Base-by-base conservation (phyloP, 768 basidiomycete species). In the Boletus tylopilopsis region DNA sequence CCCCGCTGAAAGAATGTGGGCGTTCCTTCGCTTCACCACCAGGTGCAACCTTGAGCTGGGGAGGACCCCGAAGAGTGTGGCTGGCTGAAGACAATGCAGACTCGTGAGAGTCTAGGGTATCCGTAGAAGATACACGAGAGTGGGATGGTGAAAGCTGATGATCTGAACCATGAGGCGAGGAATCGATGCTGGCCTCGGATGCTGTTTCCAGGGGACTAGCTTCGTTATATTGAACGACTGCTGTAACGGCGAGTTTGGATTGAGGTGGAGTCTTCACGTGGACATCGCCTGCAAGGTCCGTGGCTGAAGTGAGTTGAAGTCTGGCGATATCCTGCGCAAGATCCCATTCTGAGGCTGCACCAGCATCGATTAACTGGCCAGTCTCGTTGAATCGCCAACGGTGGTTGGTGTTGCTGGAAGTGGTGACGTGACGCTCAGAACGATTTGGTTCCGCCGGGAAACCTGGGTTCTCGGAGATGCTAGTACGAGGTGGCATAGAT, bases 91-190 rank as follows among this genome's bases (percentile, higher is more conserved):
- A 81, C 45, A 73, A 62, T 16, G 59, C 69, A 43, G 82, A 82
- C 49, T 77, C 78, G 52, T 80, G 84, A 48, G 80, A 79, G 42
- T 76, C 73, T 24, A 82, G 77, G 27, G 84, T 85, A 68, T 90
- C 88, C 54, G 84, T 82, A n/a, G 89, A 90, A 23, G 87, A 89
- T 45, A 85, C 89, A 47, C 88, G 82, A 54, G 88, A 90, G 68
- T 90, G 88, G 54, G 84, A 82, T 24, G 80, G 75, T 45, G 71
- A 76, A 59, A 82, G 80, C 51, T 78, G 77, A 66, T 85, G 82
- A 56, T 87, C 85, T 53, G 82, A 77, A 37, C 77, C 69, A 46
- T 83, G 80, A 18, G 87, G 85, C 30, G 87, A 87, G 42, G 87
- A 89, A 58, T 81, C 84, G 42, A 81, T 72, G 63, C 87, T 89